Conservation (phyloP, 495 filamentous ascomycete species). For the Glarea lozoyensis region DNA sequence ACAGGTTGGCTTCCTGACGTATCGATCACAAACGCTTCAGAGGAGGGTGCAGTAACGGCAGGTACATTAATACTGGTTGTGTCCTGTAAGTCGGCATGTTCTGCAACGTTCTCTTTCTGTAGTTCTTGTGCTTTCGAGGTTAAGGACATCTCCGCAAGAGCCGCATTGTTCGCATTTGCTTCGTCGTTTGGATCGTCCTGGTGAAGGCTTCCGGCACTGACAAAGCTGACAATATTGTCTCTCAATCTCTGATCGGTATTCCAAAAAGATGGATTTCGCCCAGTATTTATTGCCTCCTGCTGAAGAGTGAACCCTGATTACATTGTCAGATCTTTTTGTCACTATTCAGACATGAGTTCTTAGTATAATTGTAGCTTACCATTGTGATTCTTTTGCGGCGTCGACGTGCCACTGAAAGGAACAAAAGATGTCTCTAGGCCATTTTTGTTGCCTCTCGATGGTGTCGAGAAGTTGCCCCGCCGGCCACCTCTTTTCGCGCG, state of each 20-base stretch:
- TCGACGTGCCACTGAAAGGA: slow-evolving; percentile 3
- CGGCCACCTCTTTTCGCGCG: background rate
- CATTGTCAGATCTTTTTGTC: background rate
- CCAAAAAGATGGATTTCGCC: slow-evolving; percentile 41
- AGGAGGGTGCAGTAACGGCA: too few relatives aligned
- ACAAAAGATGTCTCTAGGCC: slow-evolving; percentile 2
- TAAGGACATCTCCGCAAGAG: slow-evolving; percentile 18
- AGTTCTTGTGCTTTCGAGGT: slow-evolving; percentile 4
- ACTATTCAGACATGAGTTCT: too few relatives aligned
- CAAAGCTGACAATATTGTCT: slow-evolving; percentile 55
- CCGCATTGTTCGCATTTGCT: slow-evolving; percentile 2
- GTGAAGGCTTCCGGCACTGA: slow-evolving; percentile 59
- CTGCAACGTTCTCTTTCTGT: background rate
- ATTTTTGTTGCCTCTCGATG: background rate
- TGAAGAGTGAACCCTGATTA: slow-evolving; percentile 33
- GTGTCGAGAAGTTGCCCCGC: background rate
- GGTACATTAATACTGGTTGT: too few relatives aligned
- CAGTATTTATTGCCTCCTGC: slow-evolving; percentile 72
- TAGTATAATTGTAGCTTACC: background rate
- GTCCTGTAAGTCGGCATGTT: too few relatives aligned
- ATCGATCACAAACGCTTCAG: slow-evolving; percentile 13
- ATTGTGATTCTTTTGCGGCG: background rate
- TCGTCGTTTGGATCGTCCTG: slow-evolving; percentile 23
- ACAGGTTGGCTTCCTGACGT: slow-evolving; percentile 7
- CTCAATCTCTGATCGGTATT: slow-evolving; percentile 32